phyloP scores from a whole-genome alignment of 2,329 filamentous ascomycete species.

The Lojkania enalia region DNA sequence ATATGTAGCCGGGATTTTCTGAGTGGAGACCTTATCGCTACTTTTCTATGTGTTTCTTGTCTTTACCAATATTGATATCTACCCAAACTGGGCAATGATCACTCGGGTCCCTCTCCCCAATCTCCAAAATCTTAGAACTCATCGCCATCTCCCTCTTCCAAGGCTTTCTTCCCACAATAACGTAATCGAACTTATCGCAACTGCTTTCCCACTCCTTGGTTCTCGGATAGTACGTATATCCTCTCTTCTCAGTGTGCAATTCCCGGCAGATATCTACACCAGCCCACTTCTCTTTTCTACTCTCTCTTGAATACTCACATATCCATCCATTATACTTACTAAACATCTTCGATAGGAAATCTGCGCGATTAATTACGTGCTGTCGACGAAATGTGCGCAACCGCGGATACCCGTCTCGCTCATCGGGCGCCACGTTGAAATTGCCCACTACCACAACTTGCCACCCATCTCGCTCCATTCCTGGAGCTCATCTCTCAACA shows the following conservation, averaged over 20 bases:
- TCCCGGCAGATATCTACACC: slow-evolving; percentile 55
- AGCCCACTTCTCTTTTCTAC: slow-evolving; percentile 1
- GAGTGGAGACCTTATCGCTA: no score
- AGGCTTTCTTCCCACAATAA: slow-evolving; percentile 50
- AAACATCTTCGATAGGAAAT: slow-evolving; percentile 57
- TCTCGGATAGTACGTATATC: slow-evolving; percentile 56
- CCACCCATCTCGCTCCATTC: slow-evolving; percentile 48
- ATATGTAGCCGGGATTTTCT: no score
- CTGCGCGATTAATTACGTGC: slow-evolving; percentile 55
- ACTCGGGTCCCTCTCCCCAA: slow-evolving; percentile 54
- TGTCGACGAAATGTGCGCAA: slow-evolving; percentile 50
- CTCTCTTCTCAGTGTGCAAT: slow-evolving; percentile 46
- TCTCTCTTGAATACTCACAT: background rate
- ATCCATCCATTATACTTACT: no score
- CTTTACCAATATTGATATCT: slow-evolving; percentile 17
- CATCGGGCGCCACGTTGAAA: slow-evolving; percentile 54
- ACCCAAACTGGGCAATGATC: slow-evolving; percentile 59
- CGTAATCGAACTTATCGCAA: slow-evolving; percentile 59
- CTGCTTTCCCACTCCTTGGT: slow-evolving; percentile 52
- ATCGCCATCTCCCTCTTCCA: slow-evolving; percentile 44
- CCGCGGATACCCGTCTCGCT: slow-evolving; percentile 53
- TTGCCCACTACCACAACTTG: slow-evolving; percentile 56
- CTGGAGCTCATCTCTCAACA: slow-evolving; percentile 51
- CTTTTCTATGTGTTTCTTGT: no score
- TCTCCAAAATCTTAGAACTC: slow-evolving; percentile 47